These are phyloP conservation scores for Mortierella polycephala DNA, from an alignment of 371 early-diverging fungal genomes.

Conservation along the genomic window DNA sequence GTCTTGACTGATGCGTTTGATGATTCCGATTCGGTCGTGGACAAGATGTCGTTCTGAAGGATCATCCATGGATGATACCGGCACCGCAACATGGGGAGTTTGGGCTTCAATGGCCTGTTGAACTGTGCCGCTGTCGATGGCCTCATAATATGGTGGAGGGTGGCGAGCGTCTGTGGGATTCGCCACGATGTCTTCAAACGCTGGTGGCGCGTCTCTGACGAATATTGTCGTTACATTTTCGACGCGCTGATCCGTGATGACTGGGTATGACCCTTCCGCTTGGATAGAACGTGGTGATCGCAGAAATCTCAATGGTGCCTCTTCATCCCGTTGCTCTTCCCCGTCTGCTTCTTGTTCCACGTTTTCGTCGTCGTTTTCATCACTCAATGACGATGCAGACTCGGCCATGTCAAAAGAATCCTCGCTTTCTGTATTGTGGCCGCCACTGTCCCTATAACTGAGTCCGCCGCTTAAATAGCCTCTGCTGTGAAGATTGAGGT, in stretches of 20 bases:
- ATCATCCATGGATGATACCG: conserved; percentile 14
- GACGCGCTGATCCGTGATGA: too few relatives aligned
- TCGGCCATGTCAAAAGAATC: conserved; percentile 26
- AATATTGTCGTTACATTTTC: background rate
- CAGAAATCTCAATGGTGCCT: background rate
- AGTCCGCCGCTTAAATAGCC: too few relatives aligned
- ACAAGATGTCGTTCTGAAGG: conserved; percentile 20
- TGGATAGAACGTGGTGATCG: background rate
- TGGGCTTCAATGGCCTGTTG: background rate
- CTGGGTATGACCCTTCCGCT: too few relatives aligned
- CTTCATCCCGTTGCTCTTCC: conserved; percentile 7
- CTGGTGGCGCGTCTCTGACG: conserved; percentile 10
- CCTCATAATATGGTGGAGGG: conserved; percentile 23
- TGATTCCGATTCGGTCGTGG: conserved; percentile 19
- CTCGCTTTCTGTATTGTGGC: conserved; percentile 3
- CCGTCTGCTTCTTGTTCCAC: background rate
- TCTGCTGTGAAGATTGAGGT: background rate
- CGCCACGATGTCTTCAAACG: conserved; percentile 1
- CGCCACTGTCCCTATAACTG: conserved; percentile 7
- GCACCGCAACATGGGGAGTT: too few relatives aligned
- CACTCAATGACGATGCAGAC: conserved; percentile 5
- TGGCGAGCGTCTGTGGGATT: background rate
- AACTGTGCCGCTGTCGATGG: conserved; percentile 4
- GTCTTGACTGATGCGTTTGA: conserved; percentile 17
- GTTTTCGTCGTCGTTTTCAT: background rate